Base-by-base conservation (phyloP, 2,329 filamentous ascomycete genomes). In the Claviceps sp. region DNA sequence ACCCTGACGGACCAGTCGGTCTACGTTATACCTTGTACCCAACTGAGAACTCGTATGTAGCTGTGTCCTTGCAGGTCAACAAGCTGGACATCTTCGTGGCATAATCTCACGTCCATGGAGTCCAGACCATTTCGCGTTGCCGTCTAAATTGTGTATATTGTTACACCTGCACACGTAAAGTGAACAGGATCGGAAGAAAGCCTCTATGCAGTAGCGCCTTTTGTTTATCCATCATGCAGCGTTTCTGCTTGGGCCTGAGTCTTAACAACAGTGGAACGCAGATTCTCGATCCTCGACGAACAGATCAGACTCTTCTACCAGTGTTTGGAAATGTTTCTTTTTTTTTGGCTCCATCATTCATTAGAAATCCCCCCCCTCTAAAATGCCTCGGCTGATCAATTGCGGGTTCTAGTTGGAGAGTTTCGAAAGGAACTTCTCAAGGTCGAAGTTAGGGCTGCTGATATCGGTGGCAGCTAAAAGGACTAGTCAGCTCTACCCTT, bases 371-470 rank as follows among this genome's bases (percentile, higher is more conserved):
- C 20, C 20, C 49, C 45, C 37, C 26, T 22, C 14, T 18, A 34
- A 40, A 44, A 44, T 11, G 42, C 48, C 7, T 24, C 47, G 16
- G 26, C 43, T 50, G 30, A 13, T 16, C n/a, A 22, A 38, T 68
- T 72, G 79, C 61, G 74, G 67, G 64, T 70, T 77, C 65, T 77
- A 68, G 66, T 74, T 70, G 58, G 70, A 61, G 61, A 89, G 72
- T 62, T 79, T 76, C 63, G 81, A 78, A 69, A 95, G 72, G 70
- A 81, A 88, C 61, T 86, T 83, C 76, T 97, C 91, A 61, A 97
- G 77, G 68, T 98, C 90, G 74, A 97, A 97, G 65, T 89, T 88
- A 65, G 89, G 82, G 74, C 93, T 82, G 65, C 84, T 81, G 55
- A 85, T 85, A 72, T 97, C 84, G 54, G 63, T 63, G 48, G 66